A percentile compares a stretch with the other conserved stretches of the same genome.
These are phyloP conservation scores for Fonsecaea nubica DNA, from an alignment of 2,329 filamentous ascomycete genomes.

Conservation along the genomic window DNA sequence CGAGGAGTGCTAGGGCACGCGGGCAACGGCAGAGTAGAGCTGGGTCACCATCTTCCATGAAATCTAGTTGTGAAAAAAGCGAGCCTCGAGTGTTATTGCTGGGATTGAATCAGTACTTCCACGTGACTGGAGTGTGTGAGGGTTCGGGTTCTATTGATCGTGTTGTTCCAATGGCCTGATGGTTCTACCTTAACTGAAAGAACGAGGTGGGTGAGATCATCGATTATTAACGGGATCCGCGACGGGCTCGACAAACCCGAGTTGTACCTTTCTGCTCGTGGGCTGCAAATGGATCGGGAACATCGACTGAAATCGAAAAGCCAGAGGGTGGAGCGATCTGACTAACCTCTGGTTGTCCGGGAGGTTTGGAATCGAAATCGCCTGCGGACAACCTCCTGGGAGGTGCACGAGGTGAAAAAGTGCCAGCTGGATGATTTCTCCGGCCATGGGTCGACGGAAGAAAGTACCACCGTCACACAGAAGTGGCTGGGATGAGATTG, in stretches of 20 bases:
- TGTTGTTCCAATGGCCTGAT: not conserved
- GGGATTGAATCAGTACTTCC: too few relatives aligned
- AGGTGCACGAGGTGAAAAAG: not conserved
- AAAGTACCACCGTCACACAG: not conserved
- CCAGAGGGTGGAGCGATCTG: not conserved
- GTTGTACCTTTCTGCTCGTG: not conserved
- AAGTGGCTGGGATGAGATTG: not conserved
- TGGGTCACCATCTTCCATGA: too few relatives aligned
- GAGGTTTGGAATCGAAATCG: not conserved
- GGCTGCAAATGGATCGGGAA: not conserved
- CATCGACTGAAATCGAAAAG: conserved; percentile 4
- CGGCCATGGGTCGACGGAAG: not conserved
- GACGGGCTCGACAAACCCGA: not conserved
- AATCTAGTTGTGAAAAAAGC: too few relatives aligned
- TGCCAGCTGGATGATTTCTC: not conserved
- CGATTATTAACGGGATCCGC: conserved; percentile 3
- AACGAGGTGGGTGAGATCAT: conserved; percentile 12
- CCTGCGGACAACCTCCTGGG: not conserved
- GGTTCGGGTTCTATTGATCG: too few relatives aligned
- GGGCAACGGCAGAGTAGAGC: too few relatives aligned
- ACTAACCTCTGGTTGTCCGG: conserved; percentile 2
- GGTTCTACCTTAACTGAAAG: not conserved
- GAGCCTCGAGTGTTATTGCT: too few relatives aligned
- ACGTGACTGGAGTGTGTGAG: too few relatives aligned
- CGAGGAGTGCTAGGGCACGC: too few relatives aligned